These are phyloP conservation scores for Jackrogersella minutella DNA, from an alignment of 495 filamentous ascomycete species.

Conservation along the genomic window DNA sequence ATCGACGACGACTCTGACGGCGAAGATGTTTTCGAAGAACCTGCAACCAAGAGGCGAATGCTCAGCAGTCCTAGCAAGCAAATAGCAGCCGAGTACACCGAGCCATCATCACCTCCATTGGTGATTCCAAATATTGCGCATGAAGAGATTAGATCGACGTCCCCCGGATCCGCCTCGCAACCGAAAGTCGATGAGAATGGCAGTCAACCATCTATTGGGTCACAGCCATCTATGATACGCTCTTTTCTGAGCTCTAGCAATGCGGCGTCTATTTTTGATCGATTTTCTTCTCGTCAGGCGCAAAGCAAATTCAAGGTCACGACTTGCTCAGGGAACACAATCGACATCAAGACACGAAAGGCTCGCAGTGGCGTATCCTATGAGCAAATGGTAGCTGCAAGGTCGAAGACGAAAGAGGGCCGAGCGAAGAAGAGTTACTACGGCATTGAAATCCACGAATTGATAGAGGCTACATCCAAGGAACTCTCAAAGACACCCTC, in stretches of 20 bases:
- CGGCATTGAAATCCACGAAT: slow-evolving; percentile 85
- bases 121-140: background rate
- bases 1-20: slow-evolving; percentile 51
- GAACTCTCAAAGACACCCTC: slow-evolving; percentile 47
- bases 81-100: slow-evolving; percentile 6
- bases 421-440: slow-evolving; percentile 85
- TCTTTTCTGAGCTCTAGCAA: slow-evolving; percentile 23
- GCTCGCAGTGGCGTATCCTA: slow-evolving; percentile 62
- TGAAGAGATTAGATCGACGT: background rate
- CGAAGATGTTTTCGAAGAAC: slow-evolving; percentile 29
- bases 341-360: slow-evolving; percentile 63
- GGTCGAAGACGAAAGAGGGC: slow-evolving; percentile 72
- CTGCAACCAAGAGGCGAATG: slow-evolving; percentile 43
- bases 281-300: slow-evolving; percentile 46
- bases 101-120: slow-evolving; percentile 28
- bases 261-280: slow-evolving; percentile 43
- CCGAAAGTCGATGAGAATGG: background rate
- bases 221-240: slow-evolving; percentile 4
- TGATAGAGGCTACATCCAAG: slow-evolving; percentile 74
- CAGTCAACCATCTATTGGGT: slow-evolving; percentile 11
- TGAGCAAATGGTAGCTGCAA: slow-evolving; percentile 71
- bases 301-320: slow-evolving; percentile 56
- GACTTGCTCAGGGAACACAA: slow-evolving; percentile 71
- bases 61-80: slow-evolving; percentile 29
- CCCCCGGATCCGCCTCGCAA: background rate